Conservation (phyloP, 1,284 basidiomycete genomes). For the Xerocomus nothofagi region DNA sequence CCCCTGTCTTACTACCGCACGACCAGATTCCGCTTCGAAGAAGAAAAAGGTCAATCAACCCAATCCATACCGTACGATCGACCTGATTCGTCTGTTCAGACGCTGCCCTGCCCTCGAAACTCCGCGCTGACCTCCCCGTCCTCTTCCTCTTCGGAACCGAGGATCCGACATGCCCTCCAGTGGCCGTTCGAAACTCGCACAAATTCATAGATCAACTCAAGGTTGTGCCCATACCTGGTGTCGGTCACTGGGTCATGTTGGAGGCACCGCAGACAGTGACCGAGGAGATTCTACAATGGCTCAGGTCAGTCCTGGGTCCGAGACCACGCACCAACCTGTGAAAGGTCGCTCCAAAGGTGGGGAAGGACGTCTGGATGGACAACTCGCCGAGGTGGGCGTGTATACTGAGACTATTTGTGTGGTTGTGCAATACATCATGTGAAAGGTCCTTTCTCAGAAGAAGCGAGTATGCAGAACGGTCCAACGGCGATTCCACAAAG, state of each 20-base stretch:
- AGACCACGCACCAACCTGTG: slow-evolving; percentile 3
- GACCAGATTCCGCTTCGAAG: slow-evolving; percentile 52
- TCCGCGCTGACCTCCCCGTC: slow-evolving; percentile 52
- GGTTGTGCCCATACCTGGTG: slow-evolving; percentile 49
- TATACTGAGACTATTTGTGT: neutral
- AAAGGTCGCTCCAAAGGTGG: neutral
- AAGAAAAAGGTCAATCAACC: slow-evolving; percentile 52
- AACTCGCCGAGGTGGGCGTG: too few relatives aligned
- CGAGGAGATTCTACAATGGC: slow-evolving; percentile 47
- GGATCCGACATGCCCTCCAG: slow-evolving; percentile 45
- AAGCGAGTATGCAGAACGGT: neutral
- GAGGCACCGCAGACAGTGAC: slow-evolving; percentile 56
- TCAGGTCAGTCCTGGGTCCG: slow-evolving; percentile 29
- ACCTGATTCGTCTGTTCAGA: slow-evolving; percentile 7
- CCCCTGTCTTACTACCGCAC: slow-evolving; percentile 74
- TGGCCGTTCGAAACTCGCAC: slow-evolving; percentile 41
- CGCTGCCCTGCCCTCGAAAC: slow-evolving; percentile 42
- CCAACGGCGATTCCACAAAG: too few relatives aligned
- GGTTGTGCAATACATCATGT: neutral
- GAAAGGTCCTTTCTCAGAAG: neutral
- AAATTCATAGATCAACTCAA: slow-evolving; percentile 51
- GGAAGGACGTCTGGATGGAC: neutral
- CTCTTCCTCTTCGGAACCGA: slow-evolving; percentile 60
- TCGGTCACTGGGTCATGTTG: slow-evolving; percentile 69
- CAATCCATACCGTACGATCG: neutral